Evolutionary conservation across 768 basidiomycete genomes (phyloP).

Genomic region (Russula griseocarnosa): DNA sequence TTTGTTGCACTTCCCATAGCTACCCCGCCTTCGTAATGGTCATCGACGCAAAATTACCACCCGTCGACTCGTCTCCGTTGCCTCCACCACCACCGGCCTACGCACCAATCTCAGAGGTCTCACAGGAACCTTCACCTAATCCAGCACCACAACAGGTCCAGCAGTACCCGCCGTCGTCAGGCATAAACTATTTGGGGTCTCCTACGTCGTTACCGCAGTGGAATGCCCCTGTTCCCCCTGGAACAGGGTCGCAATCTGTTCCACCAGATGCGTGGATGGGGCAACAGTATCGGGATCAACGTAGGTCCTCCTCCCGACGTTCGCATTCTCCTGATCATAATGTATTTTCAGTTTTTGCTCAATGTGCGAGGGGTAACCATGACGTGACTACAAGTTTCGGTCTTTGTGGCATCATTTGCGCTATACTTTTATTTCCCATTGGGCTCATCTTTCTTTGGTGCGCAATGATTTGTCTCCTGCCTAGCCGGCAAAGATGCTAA

Average conservation of each 20-base stretch:
- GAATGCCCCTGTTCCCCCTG: conserved; percentile 4
- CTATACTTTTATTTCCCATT: conserved; percentile 33
- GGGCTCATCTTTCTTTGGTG: conserved; percentile 33
- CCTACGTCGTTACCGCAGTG: conserved; percentile 6
- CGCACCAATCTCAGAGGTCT: background rate
- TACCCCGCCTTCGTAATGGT: conserved; percentile 15
- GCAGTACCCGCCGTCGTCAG: conserved; percentile 15
- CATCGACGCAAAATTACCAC: conserved; percentile 23
- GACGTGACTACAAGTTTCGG: conserved; percentile 33
- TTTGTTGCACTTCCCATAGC: background rate
- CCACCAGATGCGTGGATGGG: conserved; percentile 18
- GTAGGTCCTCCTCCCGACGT: conserved; percentile 10
- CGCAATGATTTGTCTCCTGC: conserved; percentile 1
- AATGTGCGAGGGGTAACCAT: conserved; percentile 35
- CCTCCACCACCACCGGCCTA: conserved; percentile 22
- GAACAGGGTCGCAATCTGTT: conserved; percentile 1
- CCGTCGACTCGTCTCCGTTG: conserved; percentile 10
- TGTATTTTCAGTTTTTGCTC: conserved; percentile 27
- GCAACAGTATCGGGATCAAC: conserved; percentile 27
- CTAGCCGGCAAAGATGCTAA: background rate
- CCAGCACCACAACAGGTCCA: background rate
- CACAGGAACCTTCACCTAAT: background rate
- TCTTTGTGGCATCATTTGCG: conserved; percentile 33
- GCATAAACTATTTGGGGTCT: background rate
- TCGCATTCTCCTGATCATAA: background rate